These are phyloP conservation scores for Aristolochia contorta DNA, from an alignment of 164 flowering plant species.

Conservation along the genomic window DNA sequence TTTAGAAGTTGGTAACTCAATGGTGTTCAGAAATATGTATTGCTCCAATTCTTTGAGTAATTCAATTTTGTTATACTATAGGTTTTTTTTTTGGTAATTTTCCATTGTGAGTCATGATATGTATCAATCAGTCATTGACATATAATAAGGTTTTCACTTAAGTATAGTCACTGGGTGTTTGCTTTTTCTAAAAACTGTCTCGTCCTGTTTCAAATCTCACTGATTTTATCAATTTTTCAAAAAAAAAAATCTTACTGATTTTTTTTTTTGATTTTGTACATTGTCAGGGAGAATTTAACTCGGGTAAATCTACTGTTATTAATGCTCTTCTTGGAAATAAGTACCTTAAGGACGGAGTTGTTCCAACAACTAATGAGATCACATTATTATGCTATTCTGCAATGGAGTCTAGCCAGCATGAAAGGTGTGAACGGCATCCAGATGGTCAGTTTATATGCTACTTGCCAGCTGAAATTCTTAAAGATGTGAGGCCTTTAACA, in stretches of 20 bases:
- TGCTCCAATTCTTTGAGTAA: too few species aligned
- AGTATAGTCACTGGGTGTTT: background rate
- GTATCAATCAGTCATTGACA: too few species aligned
- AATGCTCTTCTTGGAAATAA: constrained; percentile 90
- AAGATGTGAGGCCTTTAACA: constrained; percentile 42
- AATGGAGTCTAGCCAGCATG: constrained; percentile 35
- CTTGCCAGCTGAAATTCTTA: constrained; percentile 78
- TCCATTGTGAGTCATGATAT: too few species aligned
- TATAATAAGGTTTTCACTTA: background rate
- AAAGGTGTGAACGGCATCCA: constrained; percentile 81
- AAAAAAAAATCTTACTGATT: too few species aligned
- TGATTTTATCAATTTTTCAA: too few species aligned
- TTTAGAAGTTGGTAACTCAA: too few species aligned
- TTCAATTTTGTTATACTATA: too few species aligned
- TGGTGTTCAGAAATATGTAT: too few species aligned
- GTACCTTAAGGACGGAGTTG: constrained; percentile 84
- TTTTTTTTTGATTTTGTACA: constrained; percentile 2
- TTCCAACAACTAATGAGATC: constrained; percentile 98
- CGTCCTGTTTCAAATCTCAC: too few species aligned
- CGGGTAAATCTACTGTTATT: constrained; percentile 89
- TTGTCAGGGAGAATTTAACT: constrained; percentile 89
- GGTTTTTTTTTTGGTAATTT: too few species aligned
- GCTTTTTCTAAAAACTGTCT: too few species aligned
- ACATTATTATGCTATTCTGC: constrained; percentile 73
- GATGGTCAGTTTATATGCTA: constrained; percentile 87